phyloP scores from a whole-genome alignment of 1,139 yeast genomes.

The Pichiaceae sp. region DNA sequence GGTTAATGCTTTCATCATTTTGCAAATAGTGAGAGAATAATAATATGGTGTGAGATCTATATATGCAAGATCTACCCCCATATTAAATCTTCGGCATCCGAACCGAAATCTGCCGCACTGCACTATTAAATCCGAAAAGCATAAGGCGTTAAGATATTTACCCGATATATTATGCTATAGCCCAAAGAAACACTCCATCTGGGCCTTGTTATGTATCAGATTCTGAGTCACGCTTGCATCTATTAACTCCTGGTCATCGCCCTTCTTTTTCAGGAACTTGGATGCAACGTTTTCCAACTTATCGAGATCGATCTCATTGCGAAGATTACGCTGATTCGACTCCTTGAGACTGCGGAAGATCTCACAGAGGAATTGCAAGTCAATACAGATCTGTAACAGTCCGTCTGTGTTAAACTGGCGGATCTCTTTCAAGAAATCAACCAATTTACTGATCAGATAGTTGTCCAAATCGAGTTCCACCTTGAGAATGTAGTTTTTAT shows the following conservation, averaged over 20 bases:
- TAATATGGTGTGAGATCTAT: too few relatives aligned
- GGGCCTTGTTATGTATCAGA: slow-evolving; percentile 15
- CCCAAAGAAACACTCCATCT: slow-evolving; percentile 18
- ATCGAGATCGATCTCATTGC: slow-evolving; percentile 10
- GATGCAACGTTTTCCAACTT: slow-evolving; percentile 12
- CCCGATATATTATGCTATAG: slow-evolving; percentile 1
- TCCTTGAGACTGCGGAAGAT: slow-evolving; percentile 15
- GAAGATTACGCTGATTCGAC: slow-evolving; percentile 4
- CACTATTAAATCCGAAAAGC: too few relatives aligned
- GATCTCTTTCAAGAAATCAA: slow-evolving; percentile 15
- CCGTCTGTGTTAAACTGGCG: slow-evolving; percentile 18
- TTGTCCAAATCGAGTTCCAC: slow-evolving; percentile 16
- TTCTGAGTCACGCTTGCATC: slow-evolving; percentile 13
- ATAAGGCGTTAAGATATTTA: too few relatives aligned
- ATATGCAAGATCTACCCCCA: background rate
- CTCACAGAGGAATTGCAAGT: slow-evolving; percentile 15
- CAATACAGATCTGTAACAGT: slow-evolving; percentile 18
- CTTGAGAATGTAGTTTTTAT: slow-evolving; percentile 13
- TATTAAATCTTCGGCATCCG: too few relatives aligned
- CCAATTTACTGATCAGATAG: slow-evolving; percentile 11
- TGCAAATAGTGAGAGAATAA: too few relatives aligned
- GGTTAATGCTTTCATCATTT: slow-evolving; percentile 31
- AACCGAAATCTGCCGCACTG: too few relatives aligned
- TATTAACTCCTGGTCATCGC: slow-evolving; percentile 10
- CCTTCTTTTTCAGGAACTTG: slow-evolving; percentile 13